Percentiles rank a stretch among this genome's conserved stretches.
Conservation (phyloP, 768 basidiomycete species). For the Multifurca ochricompacta region DNA sequence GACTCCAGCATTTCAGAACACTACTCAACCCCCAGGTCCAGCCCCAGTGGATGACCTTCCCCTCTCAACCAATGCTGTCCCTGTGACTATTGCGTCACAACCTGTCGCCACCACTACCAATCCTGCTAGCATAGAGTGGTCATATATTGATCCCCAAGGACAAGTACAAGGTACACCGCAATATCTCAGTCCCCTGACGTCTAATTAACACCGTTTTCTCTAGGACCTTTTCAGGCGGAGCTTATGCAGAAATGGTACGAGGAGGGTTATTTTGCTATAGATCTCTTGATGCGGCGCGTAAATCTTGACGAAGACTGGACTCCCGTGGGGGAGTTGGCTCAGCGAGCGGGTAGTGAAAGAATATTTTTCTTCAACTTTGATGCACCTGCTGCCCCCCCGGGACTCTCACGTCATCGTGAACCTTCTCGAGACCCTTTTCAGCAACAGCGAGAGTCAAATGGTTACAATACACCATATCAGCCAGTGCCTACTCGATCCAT, state of each 20-base stretch:
- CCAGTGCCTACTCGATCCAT: constrained; percentile 56
- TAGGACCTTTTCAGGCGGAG: constrained; percentile 87
- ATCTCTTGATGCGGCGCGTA: constrained; percentile 80
- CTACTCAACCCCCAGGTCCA: background rate
- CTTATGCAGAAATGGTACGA: constrained; percentile 94
- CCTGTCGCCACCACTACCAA: constrained; percentile 48
- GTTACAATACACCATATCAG: constrained; percentile 51
- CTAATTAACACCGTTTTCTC: constrained; percentile 6
- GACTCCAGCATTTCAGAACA: background rate
- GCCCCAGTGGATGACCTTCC: constrained; percentile 1
- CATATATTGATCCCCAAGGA: constrained; percentile 89
- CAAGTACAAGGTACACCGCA: constrained; percentile 68
- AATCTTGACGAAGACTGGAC: constrained; percentile 61
- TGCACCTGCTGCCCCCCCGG: constrained; percentile 41
- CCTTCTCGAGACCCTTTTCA: constrained; percentile 39
- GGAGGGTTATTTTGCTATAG: constrained; percentile 78
- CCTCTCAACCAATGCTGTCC: background rate
- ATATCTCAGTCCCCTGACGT: background rate
- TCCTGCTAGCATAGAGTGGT: constrained; percentile 69
- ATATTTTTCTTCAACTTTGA: constrained; percentile 53
- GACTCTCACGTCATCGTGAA: constrained; percentile 42
- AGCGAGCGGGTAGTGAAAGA: constrained; percentile 45
- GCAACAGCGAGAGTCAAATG: constrained; percentile 31
- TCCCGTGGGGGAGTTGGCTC: constrained; percentile 51
- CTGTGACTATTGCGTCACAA: constrained; percentile 29